phyloP scores from a whole-genome alignment of 2,329 filamentous ascomycete species.

The Venturia aucupariae region DNA sequence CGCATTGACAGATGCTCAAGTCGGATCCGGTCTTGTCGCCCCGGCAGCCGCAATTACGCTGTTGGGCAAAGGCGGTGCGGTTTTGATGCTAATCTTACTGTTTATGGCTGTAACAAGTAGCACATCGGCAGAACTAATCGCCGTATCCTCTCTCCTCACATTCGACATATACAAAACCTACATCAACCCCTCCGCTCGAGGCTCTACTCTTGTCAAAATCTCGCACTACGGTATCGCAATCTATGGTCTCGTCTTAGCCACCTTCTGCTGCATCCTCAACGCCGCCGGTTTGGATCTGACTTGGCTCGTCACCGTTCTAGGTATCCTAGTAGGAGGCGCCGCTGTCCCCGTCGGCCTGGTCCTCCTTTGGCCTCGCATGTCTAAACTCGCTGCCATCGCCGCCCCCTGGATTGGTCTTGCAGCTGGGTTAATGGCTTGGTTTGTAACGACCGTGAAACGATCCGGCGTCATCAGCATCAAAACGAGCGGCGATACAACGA shows the following conservation, averaged over 20 bases:
- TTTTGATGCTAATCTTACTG: constrained; percentile 28
- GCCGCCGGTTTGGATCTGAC: constrained; percentile 29
- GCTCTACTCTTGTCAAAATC: constrained; percentile 18
- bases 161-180: constrained; percentile 48
- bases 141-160: constrained; percentile 44
- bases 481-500: constrained; percentile 30
- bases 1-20: constrained; percentile 24
- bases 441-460: constrained; percentile 28
- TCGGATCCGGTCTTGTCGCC: constrained; percentile 30
- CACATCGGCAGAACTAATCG: constrained; percentile 44
- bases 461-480: constrained; percentile 28
- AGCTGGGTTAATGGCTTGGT: constrained; percentile 29
- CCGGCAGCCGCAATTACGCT: constrained; percentile 31
- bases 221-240: constrained; percentile 19
- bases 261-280: constrained; percentile 20
- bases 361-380: constrained; percentile 32
- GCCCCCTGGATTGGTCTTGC: constrained; percentile 29
- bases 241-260: constrained; percentile 18
- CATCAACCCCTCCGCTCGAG: constrained; percentile 33
- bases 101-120: constrained; percentile 40
- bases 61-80: constrained; percentile 31
- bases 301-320: constrained; percentile 33
- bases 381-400: constrained; percentile 28
- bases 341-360: constrained; percentile 29
- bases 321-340: constrained; percentile 33